Base-by-base conservation (phyloP, 495 filamentous ascomycete species). In the Sphaerosporella brunnea region DNA sequence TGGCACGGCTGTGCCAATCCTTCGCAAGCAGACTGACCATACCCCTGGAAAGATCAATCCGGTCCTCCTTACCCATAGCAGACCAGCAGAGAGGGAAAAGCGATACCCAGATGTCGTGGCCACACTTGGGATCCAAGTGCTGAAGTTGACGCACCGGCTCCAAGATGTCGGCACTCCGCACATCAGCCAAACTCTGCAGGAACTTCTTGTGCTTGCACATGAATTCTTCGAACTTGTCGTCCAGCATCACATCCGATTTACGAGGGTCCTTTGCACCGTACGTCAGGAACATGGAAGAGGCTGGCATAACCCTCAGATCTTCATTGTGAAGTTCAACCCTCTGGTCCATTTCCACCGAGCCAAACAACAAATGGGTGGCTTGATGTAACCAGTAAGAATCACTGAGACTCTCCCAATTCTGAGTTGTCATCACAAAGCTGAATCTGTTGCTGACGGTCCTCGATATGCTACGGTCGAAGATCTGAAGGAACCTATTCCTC, bases 371-470 rank as follows among this genome's bases (percentile, higher is more conserved):
- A 59, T 96, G 87, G 13, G 82, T 80, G 11, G 90, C 90, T 62
- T 99, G 92, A 23, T 83, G 77, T 15, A 99, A 70, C 92, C 92
- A 99, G 67, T 87, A 99, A 5, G 81, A 93, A 50, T 99, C 90
- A 2, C 73, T 74, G 28, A 99, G 69, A 0, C 82, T 87, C 59
- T 95, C 92, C 92, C 92, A 99, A 54, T 95, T 94, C 61, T 99
- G 92, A n/a, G 78, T 80, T 3, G 77, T 73, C 39, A 99, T 68
- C 4, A 96, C 80, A 64, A 95, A 96, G 49, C 76, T 79, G 16
- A 96, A 66, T 35, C 92, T 75, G 36, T 79, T 80, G 58, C 80
- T 92, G 8, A 86, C 84, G 18, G 83, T 79, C 48, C 84, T 82
- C 2, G 84, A 86, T 50, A 95, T 67, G 61, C 82, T 92, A 54